Evolutionary conservation across 352 stramenopile species (phyloP), one percentile per base, ranked within the genome.

Genomic region (Hyphochytrium catenoides): DNA sequence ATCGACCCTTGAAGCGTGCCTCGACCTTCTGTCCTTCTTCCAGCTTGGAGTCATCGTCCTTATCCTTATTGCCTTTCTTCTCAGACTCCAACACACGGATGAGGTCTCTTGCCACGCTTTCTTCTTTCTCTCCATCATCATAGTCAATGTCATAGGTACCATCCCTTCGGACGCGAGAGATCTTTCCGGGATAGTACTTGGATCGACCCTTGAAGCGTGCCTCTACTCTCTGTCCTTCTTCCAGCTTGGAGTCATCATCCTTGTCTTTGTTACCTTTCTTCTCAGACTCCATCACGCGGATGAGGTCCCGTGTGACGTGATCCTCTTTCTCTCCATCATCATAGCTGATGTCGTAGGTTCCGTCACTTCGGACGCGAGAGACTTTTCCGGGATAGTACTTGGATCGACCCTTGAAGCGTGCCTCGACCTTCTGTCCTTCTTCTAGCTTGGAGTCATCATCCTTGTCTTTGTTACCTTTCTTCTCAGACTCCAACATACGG

Each of bases 141-240:
- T 67, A 49, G 27, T 75, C 59, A 11, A 78, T 28, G 23, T 74
- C 59, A 25, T 54, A 78, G 11, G 59, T 73, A 22, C 57, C 60
- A 47, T 75, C 52, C 12, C 43, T 16, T 33, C 69, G 44, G 0
- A 44, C 44, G 8, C 56, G 48, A 29, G 51, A 60, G 16, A 78
- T 50, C 17, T 52, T 49, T n/a, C 56, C 65, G 29, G 54, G 55
- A 24, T 66, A 43, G 25, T 53, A 74, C 16, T 59, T 46, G 3
- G 46, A 31, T 24, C 42, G 46, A 1, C 57, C 56, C 34, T 65
- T 61, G 23, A 70, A n/a, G 38, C 56, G 56, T 15, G 50, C 55
- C 41, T 78, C 56, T 16, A 75, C 54, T 27, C 53, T 52, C 37
- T 78, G 52, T 1, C 62, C 65, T 37, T 68, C 23, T 14, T 48